Conservation (phyloP, 2,329 filamentous ascomycete species). For the Didymella arachidicola region DNA sequence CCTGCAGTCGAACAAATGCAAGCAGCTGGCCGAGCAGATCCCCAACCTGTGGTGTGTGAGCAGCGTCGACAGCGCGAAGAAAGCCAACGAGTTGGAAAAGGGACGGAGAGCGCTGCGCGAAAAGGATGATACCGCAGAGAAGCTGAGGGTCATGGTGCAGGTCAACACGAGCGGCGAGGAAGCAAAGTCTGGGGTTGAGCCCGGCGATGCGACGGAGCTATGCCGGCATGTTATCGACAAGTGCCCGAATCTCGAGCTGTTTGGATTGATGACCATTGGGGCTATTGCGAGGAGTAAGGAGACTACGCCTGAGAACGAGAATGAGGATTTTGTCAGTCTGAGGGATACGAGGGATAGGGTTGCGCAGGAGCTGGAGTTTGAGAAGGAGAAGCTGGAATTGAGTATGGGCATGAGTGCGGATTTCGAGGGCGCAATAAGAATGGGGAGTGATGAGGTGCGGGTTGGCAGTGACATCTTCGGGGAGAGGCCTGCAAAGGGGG, state of each 20-base stretch:
- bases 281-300: constrained; percentile 85
- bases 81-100: constrained; percentile 81
- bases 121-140: constrained; percentile 45
- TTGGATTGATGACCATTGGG: constrained; percentile 96
- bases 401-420: constrained; percentile 99
- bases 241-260: constrained; percentile 76
- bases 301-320: constrained; percentile 76
- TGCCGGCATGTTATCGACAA: constrained; percentile 73
- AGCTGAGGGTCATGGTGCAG: constrained; percentile 82
- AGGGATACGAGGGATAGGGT: constrained; percentile 75
- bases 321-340: constrained; percentile 84
- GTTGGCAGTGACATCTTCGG: constrained; percentile 97
- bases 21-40: constrained; percentile 79
- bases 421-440: constrained; percentile 83
- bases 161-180: constrained; percentile 93
- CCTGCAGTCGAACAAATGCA: constrained; percentile 93
- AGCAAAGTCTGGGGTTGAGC: constrained; percentile 81
- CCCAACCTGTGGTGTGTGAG: constrained; percentile 91
- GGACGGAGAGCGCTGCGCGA: constrained; percentile 68
- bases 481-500: constrained; percentile 69
- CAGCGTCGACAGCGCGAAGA: constrained; percentile 87
- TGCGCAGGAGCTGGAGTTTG: constrained; percentile 65
- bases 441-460: constrained; percentile 89
- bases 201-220: constrained; percentile 68
- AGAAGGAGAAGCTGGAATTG: constrained; percentile 73